phyloP scores from a whole-genome alignment of 1,284 basidiomycete genomes.

The Moesziomyces parantarcticus region DNA sequence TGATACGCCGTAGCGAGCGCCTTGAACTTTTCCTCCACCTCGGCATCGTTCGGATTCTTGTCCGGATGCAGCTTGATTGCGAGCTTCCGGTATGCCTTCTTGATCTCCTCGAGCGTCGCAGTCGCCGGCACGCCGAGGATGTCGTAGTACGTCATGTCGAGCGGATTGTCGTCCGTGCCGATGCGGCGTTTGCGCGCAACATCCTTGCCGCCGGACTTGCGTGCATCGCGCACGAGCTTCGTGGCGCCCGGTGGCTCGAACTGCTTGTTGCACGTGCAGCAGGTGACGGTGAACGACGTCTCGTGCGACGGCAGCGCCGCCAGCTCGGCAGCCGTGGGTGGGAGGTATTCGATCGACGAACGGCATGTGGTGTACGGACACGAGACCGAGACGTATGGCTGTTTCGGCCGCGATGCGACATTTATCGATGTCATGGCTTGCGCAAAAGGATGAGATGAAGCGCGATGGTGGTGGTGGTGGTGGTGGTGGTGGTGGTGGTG shows the following conservation, averaged over 20 bases:
- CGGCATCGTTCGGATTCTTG: conserved; percentile 90
- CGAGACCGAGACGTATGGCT: conserved; percentile 54
- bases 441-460: no score
- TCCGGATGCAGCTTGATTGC: conserved; percentile 84
- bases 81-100: conserved; percentile 92
- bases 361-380: conserved; percentile 64
- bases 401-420: conserved; percentile 58
- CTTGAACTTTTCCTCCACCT: conserved; percentile 81
- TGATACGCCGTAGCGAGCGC: conserved; percentile 73
- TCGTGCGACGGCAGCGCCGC: conserved; percentile 44
- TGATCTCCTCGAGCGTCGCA: conserved; percentile 86
- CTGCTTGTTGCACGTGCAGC: conserved; percentile 58
- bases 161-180: conserved; percentile 65
- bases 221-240: conserved; percentile 57
- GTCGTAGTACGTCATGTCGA: conserved; percentile 70
- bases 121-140: conserved; percentile 79
- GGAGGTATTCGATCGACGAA: conserved; percentile 60
- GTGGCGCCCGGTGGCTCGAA: conserved; percentile 65
- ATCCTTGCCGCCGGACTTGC: conserved; percentile 45
- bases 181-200: conserved; percentile 57
- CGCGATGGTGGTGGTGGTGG: background rate
- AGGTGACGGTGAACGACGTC: conserved; percentile 64
- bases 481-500: background rate
- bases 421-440: conserved; percentile 33
- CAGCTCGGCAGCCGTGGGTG: conserved; percentile 45